Evolutionary conservation across 2,329 filamentous ascomycete genomes (phyloP), one percentile per base, ranked within the genome.

Genomic region (Claviceps sp.): DNA sequence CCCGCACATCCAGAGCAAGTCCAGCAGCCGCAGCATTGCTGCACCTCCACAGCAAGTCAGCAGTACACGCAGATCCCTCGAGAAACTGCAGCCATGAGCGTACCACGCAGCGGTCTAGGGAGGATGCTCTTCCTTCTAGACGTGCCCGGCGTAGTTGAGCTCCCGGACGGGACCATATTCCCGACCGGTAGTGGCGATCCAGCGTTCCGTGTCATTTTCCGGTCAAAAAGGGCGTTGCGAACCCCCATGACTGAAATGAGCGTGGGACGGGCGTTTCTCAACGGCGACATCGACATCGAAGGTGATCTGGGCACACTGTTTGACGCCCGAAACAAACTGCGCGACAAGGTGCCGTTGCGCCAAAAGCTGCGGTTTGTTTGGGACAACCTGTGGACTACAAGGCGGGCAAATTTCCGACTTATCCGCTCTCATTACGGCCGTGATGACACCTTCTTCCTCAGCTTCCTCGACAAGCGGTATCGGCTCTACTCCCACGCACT

Each of bases 241-340:
- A 30, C 37, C 6, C 49, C 49, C 30, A 50, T 50, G 49, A 45
- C 42, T 1, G 50, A 48, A 19, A 39, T 52, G 13, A 39, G 22
- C 3, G 38, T 52, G 13, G 45, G 45, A 17, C 50, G 45, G 14
- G 50, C 50, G 13, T 52, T 52, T 30, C 34, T 52, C 26, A n/a
- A 44, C 30, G 45, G 50, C 3, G 45, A 52, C 17, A 52, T 52
- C 30, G 50, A 52, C 45, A 34, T 50, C 41, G 34, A 50, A 30
- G 49, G 49, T 5, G 45, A 52, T 16, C n/a, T 48, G 24, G 26
- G 17, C 7, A 16, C 17, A 3, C 50, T 52, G 4, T 52, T 52
- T 26, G 39, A 41, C 45, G 45, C 22, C 39, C 6, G 39, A 13
- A 17, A n/a, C 16, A 22, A 24, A 16, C 16, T 52, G n/a, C 38